Percentiles rank a stretch among this genome's conserved stretches.
These are phyloP conservation scores for Amoebophrya sp. DNA, from an alignment of 169 alveolate genomes.

Conservation along the genomic window DNA sequence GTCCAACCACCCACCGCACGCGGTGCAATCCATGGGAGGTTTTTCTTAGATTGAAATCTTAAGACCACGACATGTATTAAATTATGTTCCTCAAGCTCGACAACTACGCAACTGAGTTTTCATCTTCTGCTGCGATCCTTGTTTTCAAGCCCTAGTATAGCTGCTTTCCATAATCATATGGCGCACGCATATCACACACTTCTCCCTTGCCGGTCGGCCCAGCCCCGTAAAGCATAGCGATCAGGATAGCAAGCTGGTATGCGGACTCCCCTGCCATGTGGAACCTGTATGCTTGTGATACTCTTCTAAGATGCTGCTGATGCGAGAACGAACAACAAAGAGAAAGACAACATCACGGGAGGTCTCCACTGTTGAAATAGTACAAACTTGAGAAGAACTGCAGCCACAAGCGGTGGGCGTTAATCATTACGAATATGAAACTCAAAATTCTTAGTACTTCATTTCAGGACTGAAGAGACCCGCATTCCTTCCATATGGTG, in stretches of 20 bases:
- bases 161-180: too few relatives aligned
- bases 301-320: not conserved
- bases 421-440: not conserved
- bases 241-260: conserved; percentile 53
- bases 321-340: too few relatives aligned
- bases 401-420: not conserved
- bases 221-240: conserved; percentile 38
- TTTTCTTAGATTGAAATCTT: too few relatives aligned
- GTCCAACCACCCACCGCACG: not conserved
- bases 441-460: not conserved
- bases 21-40: not conserved
- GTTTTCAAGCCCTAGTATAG: too few relatives aligned
- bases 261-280: conserved; percentile 60
- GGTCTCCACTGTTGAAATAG: too few relatives aligned
- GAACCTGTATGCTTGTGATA: not conserved
- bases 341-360: too few relatives aligned
- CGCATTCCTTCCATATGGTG: conserved; percentile 62
- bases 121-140: too few relatives aligned
- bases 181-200: not conserved
- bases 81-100: too few relatives aligned
- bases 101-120: too few relatives aligned
- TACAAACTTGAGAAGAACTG: too few relatives aligned
- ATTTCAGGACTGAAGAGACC: conserved; percentile 57
- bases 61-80: too few relatives aligned
- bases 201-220: not conserved